Base-by-base conservation (phyloP, 2,329 filamentous ascomycete species). In the Chaetomiaceae sp. region DNA sequence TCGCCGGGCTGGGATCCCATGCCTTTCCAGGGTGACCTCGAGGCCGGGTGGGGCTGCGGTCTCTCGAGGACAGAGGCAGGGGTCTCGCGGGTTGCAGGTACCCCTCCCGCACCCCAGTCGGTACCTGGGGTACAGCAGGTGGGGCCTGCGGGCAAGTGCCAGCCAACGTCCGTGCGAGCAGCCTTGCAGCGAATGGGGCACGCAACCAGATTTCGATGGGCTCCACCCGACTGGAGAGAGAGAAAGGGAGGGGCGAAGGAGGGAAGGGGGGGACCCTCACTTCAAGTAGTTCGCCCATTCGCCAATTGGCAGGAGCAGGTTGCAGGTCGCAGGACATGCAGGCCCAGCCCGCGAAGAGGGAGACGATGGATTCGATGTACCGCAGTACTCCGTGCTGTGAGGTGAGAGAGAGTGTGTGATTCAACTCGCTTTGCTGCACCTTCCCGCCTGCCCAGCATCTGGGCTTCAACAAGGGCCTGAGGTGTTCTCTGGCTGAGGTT, bases 71-170 rank as follows among this genome's bases (percentile, higher is more conserved):
- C 6, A 33, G 30, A 12, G 12, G 39, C 47, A 50, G 48, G 47
- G 48, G 34, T 25, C 12, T n/a, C 8, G 33, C 43, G n/a, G 17
- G 43, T 47, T 44, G 45, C 42, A 51, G 51, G 45, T 50, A 55
- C 53, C 21, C 40, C 35, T 10, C 33, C 5, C 4, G 37, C 20
- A 35, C 47, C 50, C 53, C 21, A 43, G 49, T 47, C 21, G 56
- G 38, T 57, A 60, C 58, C 51, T 57, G 54, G 48, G 51, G 51
- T 57, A 60, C 53, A 50, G 51, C 23, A 44, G 30, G 47, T 45
- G 55, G 55, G 51, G 43, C 48, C 47, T 44, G 46, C 37, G 44
- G 48, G 44, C 54, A 49, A 56, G 55, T 53, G 56, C 55, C 51
- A 55, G 48, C 53, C n/a, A 38, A 20, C 49, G 55, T 50, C 58